These are phyloP conservation scores for Penicillium sp. DNA, from an alignment of 2,329 filamentous ascomycete genomes.

Conservation along the genomic window DNA sequence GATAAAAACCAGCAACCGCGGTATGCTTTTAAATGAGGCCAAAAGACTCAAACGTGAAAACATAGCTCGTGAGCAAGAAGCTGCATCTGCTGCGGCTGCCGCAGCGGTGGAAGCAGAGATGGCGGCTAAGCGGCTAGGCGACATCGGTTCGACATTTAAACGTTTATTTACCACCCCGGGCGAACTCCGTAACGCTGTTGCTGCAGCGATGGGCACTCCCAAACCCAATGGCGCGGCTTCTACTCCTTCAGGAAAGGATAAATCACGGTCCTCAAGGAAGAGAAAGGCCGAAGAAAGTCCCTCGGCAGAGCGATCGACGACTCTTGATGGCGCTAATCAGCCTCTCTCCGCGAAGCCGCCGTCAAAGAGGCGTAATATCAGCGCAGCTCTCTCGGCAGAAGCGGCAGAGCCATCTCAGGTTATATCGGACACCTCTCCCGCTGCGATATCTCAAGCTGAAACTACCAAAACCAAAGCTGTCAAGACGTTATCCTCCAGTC, in stretches of 20 bases:
- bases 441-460: neutral
- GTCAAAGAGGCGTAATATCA: slow-evolving; percentile 37
- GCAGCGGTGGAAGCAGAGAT: slow-evolving; percentile 36
- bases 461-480: neutral
- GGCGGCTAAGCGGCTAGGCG: slow-evolving; percentile 34
- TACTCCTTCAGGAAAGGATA: slow-evolving; percentile 18
- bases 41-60: slow-evolving; percentile 59
- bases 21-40: slow-evolving; percentile 58
- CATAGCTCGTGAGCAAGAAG: slow-evolving; percentile 46
- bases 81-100: slow-evolving; percentile 22
- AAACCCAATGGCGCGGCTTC: slow-evolving; percentile 2
- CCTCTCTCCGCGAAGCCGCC: slow-evolving; percentile 7
- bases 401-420: slow-evolving; percentile 3
- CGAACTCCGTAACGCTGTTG: slow-evolving; percentile 22
- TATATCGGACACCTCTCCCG: neutral
- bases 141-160: slow-evolving; percentile 36
- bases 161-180: slow-evolving; percentile 29
- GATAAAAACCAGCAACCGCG: slow-evolving; percentile 53
- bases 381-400: slow-evolving; percentile 15
- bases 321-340: neutral
- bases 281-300: slow-evolving; percentile 51
- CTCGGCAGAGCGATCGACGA: slow-evolving; percentile 8
- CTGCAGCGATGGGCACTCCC: slow-evolving; percentile 13
- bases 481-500: slow-evolving; percentile 7
- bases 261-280: slow-evolving; percentile 40